Base-by-base conservation (phyloP, 2,329 filamentous ascomycete genomes). In the Nemania sp. region DNA sequence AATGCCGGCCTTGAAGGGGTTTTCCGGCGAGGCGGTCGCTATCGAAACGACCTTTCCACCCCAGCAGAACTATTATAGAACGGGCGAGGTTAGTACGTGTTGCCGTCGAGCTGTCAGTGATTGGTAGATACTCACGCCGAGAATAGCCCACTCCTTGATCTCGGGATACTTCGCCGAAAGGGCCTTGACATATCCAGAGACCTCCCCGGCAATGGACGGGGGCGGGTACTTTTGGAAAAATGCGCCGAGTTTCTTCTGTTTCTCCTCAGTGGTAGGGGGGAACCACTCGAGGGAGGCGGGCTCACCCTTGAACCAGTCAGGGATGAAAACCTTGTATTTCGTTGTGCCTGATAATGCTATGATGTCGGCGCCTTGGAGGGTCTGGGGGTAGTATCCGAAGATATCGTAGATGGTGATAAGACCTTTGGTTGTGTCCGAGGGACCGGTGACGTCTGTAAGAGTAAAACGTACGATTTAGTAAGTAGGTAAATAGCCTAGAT, bases 311-410 rank as follows among this genome's bases (percentile, higher is more conserved):
- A 97, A 97, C 86, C 93, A 95, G 82, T 98, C 94, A 29, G 94
- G 94, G 71, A 98, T 94, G 81, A 94, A 94, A 73, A 97, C 92
- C 73, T 89, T 90, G 84, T 97, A 96, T 76, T 92, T 88, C 80
- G 82, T 86, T 79, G 82, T 77, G 74, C 87, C 84, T 68, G 84
- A 82, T 53, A 81, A 82, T 52, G 88, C 84, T 26, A 91, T 82
- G 73, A 88, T 92, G 74, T 93, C 91, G 70, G 89, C 89, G 26
- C 90, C 91, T 78, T 92, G 90, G 11, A 92, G 70, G 2, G 90
- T 90, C 80, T 93, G 91, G 26, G 88, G 86, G 75, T 87, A 91
- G 85, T 90, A 89, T 74, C 90, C 89, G 75, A 97, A 87, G 69
- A 97, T 90, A 79, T 92, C 90, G 77, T 82, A 89, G 76, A 91